Evolutionary conservation across 495 filamentous ascomycete genomes (phyloP), one percentile per base, ranked within the genome.

Genomic region (Niebla homalea): DNA sequence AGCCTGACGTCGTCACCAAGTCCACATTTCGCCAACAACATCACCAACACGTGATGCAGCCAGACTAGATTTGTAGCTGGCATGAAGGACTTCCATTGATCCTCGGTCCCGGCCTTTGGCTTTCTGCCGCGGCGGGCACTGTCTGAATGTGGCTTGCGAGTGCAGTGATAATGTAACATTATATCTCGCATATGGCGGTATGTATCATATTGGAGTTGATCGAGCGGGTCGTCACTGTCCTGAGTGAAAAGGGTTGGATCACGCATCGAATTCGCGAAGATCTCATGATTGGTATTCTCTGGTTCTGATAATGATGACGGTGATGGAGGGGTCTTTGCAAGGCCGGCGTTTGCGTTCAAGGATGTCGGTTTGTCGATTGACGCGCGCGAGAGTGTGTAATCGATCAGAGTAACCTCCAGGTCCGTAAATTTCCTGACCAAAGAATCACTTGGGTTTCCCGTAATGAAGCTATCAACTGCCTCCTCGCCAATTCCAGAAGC

Each of bases 331-430:
- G 29, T 60, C 57, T 20, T 64, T 66, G 15, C 53, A 55, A 2
- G 65, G 23, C 0, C 54, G 56, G 14, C 70, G 54, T 8, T 68
- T 64, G 4, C 70, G 1, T 29, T 16, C 14, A 42, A 11, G 14
- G 6, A 19, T 36, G 35, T 43, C 19, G 36, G 6, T 15, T 12
- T 18, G 5, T 7, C 12, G 29, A 51, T 21, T 1, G 19, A 52
- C 4, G 76, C 84, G 16, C 89, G 79, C 0, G 86, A 93, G 36
- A 94, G 77, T 1, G 87, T 89, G 61, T 94, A 95, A 63, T 95
- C 89, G 52, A 95, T 85, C 23, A 95, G 76, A 0, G 88, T 94
- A 7, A 86, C 79, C 43, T 87, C 79, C 0, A 93, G 66, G 5
- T 73, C 73, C 5, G 85, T 87, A 50, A 74, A 72, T 1, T 81